These are phyloP conservation scores for Alternaria metachromatica DNA, from an alignment of 2,329 filamentous ascomycete species.

Conservation along the genomic window DNA sequence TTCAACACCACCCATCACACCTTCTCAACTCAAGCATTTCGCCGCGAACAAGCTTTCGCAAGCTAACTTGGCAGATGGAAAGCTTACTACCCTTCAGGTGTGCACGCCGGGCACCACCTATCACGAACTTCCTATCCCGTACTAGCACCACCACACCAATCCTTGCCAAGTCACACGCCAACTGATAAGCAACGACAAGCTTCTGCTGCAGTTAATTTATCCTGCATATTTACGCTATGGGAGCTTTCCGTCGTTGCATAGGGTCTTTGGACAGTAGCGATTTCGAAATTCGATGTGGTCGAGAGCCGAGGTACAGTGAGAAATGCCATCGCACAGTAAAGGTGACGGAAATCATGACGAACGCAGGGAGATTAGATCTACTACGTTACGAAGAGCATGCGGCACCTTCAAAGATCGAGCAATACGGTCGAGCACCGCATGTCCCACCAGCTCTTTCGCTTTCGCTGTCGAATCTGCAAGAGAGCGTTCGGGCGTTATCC, in stretches of 20 bases:
- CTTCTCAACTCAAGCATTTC: neutral
- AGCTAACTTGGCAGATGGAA: neutral
- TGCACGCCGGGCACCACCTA: neutral
- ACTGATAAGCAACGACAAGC: constrained; percentile 11
- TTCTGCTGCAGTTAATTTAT: constrained; percentile 3
- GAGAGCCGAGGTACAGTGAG: neutral
- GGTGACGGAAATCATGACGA: neutral
- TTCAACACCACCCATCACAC: neutral
- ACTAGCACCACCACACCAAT: neutral
- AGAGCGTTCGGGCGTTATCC: neutral
- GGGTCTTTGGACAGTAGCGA: neutral
- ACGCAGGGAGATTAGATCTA: neutral
- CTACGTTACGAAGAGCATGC: neutral
- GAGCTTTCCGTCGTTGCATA: neutral
- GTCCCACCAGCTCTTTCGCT: neutral
- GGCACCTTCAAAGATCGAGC: too few relatives aligned
- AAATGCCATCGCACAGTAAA: neutral
- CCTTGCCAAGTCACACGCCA: constrained; percentile 8
- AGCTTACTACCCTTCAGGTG: neutral
- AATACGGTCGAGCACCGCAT: neutral
- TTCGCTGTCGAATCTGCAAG: neutral
- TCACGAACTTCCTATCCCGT: constrained; percentile 3
- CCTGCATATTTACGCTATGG: neutral
- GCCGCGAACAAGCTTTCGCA: neutral
- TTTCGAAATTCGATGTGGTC: neutral